Conservation (phyloP, 257 asterid species). For the Mentha longifolia region DNA sequence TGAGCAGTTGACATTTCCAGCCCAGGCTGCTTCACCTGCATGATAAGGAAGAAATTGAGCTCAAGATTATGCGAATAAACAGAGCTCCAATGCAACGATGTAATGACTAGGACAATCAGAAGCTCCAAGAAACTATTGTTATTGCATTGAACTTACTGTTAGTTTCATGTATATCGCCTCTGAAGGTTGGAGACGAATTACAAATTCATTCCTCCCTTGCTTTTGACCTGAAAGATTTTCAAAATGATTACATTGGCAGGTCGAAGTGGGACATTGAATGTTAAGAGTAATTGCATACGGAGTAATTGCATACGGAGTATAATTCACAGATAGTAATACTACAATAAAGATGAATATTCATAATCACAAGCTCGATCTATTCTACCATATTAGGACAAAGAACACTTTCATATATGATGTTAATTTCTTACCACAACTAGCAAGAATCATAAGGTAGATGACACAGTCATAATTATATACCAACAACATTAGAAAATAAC, state of each 20-base stretch:
- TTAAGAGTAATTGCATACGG: background rate
- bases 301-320: background rate
- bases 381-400: background rate
- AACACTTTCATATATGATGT: background rate
- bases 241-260: background rate
- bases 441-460: background rate
- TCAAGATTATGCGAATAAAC: background rate
- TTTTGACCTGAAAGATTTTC: conserved; percentile 59
- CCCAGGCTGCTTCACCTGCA: conserved; percentile 98
- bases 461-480: background rate
- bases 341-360: background rate
- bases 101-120: background rate
- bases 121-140: background rate
- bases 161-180: conserved; percentile 99
- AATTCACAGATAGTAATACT: background rate
- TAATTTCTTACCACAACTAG: background rate
- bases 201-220: conserved; percentile 95
- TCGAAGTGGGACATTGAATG: background rate
- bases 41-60: conserved; percentile 30
- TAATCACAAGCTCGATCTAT: conserved; percentile 4
- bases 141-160: conserved; percentile 54
- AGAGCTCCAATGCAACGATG: background rate
- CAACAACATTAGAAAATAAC: conserved; percentile 25
- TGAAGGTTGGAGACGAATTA: conserved; percentile 94
- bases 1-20: conserved; percentile 89